A percentile compares a stretch with the other conserved stretches of the same genome.
Conservation (phyloP, 1,284 basidiomycete genomes). For the Dichomitus squalens region DNA sequence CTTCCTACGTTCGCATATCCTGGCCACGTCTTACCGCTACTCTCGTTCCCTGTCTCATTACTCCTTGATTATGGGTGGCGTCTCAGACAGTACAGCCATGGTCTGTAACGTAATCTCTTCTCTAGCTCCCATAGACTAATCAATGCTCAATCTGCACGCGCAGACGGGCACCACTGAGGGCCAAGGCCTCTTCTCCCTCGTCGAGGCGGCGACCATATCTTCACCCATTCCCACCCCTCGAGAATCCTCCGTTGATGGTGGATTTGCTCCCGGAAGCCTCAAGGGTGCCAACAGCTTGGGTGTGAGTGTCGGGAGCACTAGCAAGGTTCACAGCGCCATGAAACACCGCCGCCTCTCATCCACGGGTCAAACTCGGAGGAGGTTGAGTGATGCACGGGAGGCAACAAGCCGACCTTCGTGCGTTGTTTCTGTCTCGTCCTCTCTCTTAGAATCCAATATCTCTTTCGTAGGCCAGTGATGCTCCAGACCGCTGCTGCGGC, state of each 20-base stretch:
- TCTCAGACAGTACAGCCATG: constrained; percentile 10
- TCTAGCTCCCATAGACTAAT: neutral
- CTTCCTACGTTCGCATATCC: neutral
- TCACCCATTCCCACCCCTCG: constrained; percentile 45
- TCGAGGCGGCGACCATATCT: constrained; percentile 57
- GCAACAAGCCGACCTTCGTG: constrained; percentile 71
- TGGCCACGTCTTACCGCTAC: constrained; percentile 11
- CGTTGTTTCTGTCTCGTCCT: constrained; percentile 37
- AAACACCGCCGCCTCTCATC: constrained; percentile 70
- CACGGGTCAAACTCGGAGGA: constrained; percentile 63
- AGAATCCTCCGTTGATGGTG: constrained; percentile 27
- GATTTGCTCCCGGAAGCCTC: constrained; percentile 32
- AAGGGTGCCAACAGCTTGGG: constrained; percentile 35
- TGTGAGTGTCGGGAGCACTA: constrained; percentile 21
- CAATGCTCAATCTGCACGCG: neutral
- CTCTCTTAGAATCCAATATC: constrained; percentile 13
- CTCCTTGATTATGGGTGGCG: constrained; percentile 12
- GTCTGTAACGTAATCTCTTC: constrained; percentile 4
- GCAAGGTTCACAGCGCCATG: constrained; percentile 33
- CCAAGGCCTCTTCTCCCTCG: constrained; percentile 66
- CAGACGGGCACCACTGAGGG: constrained; percentile 21
- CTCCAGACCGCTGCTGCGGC: constrained; percentile 47
- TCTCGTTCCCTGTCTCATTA: constrained; percentile 4
- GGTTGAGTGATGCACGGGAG: constrained; percentile 76
- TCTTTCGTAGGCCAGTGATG: constrained; percentile 42